A percentile compares a stretch with the other conserved stretches of the same genome.
phyloP scores from a whole-genome alignment of 2,329 filamentous ascomycete species.

The Stagonosporopsis rhizophila region DNA sequence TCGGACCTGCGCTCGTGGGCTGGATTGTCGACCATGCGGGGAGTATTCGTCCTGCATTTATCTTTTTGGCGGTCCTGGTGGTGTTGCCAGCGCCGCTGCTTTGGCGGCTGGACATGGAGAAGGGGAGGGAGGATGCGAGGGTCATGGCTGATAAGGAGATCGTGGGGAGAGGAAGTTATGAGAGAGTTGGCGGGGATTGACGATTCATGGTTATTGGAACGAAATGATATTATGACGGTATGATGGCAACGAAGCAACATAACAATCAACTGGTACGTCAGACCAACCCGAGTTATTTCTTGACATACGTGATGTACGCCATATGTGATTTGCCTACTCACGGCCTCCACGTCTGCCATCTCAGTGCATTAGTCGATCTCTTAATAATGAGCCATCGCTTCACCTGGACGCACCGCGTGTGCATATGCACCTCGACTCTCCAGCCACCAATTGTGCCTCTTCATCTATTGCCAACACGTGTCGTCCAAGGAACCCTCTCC shows the following conservation, averaged over 20 bases:
- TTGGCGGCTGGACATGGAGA: constrained; percentile 78
- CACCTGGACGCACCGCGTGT: not conserved
- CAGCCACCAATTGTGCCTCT: not conserved
- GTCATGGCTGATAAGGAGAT: constrained; percentile 30
- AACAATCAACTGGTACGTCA: not conserved
- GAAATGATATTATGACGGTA: not conserved
- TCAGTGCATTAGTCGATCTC: no score
- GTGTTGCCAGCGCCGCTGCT: constrained; percentile 80
- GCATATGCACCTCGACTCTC: not conserved
- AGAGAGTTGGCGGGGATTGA: constrained; percentile 21
- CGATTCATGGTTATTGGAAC: not conserved
- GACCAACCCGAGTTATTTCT: no score
- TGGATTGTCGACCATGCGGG: constrained; percentile 75
- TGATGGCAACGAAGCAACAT: not conserved
- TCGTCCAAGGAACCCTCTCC: not conserved
- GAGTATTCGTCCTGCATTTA: constrained; percentile 69
- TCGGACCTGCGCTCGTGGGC: constrained; percentile 89
- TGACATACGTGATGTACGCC: not conserved
- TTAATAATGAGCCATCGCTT: no score
- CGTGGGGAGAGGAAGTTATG: constrained; percentile 25
- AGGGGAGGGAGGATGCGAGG: constrained; percentile 47
- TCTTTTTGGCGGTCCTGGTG: constrained; percentile 81
- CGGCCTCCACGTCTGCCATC: no score
- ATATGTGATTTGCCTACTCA: not conserved
- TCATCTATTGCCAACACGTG: not conserved